Percentiles rank a stretch among this genome's conserved stretches.
These are phyloP conservation scores for Didymella arachidicola DNA, from an alignment of 2,329 filamentous ascomycete species.

Conservation along the genomic window DNA sequence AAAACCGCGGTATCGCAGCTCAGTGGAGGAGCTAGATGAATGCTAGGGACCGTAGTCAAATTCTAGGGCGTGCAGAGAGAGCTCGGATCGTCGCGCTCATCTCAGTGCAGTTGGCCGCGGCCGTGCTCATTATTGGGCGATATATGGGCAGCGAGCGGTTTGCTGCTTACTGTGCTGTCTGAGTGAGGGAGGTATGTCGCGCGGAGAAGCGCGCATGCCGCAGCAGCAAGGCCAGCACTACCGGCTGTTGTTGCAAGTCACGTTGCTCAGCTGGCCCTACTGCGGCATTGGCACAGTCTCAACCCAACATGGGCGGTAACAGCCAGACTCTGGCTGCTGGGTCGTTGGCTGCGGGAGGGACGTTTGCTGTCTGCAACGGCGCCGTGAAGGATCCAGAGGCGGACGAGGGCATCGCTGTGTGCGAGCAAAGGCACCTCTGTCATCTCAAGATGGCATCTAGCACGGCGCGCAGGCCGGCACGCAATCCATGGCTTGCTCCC, in stretches of 20 bases:
- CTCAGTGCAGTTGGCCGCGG: constrained; percentile 31
- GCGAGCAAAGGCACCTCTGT: constrained; percentile 27
- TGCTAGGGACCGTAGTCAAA: constrained; percentile 23
- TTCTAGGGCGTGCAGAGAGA: constrained; percentile 21
- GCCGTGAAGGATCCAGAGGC: constrained; percentile 15
- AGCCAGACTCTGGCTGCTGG: constrained; percentile 5
- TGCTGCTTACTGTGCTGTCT: constrained; percentile 22
- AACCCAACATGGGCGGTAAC: constrained; percentile 1
- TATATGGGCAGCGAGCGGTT: constrained; percentile 19
- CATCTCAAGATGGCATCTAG: constrained; percentile 23
- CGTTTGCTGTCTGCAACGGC: constrained; percentile 36
- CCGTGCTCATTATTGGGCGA: constrained; percentile 37
- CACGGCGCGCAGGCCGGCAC: constrained; percentile 34
- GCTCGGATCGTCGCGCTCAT: constrained; percentile 33
- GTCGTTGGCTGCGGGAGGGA: constrained; percentile 25
- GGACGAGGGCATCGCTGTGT: constrained; percentile 22
- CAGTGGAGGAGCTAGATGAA: constrained; percentile 24
- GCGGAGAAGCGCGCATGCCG: constrained; percentile 35
- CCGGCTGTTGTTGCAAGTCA: constrained; percentile 33
- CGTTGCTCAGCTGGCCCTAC: constrained; percentile 26
- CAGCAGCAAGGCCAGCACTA: constrained; percentile 9
- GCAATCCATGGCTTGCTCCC: constrained; percentile 34
- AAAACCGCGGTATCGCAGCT: constrained; percentile 32
- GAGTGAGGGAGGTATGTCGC: constrained; percentile 10
- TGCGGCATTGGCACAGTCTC: constrained; percentile 10